Percentiles rank a stretch among this genome's conserved stretches.
phyloP scores from a whole-genome alignment of 805 yeast genomes.

The Debaryomyces castellii region DNA sequence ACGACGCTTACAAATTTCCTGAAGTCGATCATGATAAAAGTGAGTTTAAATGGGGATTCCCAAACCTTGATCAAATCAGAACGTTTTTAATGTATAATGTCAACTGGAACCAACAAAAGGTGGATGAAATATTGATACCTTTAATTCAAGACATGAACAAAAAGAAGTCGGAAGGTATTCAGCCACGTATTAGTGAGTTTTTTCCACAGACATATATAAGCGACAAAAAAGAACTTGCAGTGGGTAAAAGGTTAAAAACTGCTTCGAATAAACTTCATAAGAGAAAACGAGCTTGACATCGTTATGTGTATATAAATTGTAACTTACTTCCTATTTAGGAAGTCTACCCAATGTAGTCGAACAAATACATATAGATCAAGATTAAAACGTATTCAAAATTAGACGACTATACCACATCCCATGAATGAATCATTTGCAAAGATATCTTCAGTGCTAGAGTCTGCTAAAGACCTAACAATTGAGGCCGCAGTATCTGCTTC shows the following conservation, averaged over 20 bases:
- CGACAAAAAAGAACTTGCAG: conserved; percentile 42
- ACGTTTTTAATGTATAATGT: conserved; percentile 65
- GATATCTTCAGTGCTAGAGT: conserved; percentile 71
- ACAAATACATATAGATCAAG: neutral
- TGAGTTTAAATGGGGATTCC: conserved; percentile 85
- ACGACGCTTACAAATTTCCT: conserved; percentile 74
- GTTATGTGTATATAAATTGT: neutral
- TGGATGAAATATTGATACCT: conserved; percentile 85
- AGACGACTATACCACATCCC: neutral
- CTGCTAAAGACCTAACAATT: conserved; percentile 74
- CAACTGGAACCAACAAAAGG: conserved; percentile 75
- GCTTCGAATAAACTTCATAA: conserved; percentile 53
- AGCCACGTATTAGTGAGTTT: conserved; percentile 63
- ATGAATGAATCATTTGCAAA: conserved; percentile 54
- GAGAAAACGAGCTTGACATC: conserved; percentile 7
- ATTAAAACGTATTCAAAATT: neutral
- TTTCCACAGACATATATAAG: conserved; percentile 60
- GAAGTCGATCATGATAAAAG: conserved; percentile 82
- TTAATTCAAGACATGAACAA: conserved; percentile 76
- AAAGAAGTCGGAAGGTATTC: conserved; percentile 53
- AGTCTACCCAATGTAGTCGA: conserved; percentile 4
- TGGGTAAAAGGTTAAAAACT: conserved; percentile 61
- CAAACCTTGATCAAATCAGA: conserved; percentile 78
- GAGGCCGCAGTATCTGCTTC: conserved; percentile 85
- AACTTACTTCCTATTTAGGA: conserved; percentile 8